Evolutionary conservation across 2,329 filamentous ascomycete species (phyloP).

Genomic region (Trichoderma sp.): DNA sequence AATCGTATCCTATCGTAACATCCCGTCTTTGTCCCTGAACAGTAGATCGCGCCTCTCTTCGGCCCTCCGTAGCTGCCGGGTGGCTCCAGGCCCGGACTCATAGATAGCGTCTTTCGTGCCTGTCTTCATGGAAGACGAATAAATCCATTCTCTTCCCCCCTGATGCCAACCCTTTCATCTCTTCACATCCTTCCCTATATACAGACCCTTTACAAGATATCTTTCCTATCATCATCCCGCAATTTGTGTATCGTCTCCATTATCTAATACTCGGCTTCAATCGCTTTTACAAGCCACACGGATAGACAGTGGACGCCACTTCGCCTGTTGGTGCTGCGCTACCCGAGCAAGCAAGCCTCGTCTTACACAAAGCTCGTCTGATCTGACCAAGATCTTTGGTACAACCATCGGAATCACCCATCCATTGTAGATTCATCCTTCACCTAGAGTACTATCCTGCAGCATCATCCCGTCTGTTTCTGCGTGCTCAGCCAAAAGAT

Average conservation of each 20-base stretch:
- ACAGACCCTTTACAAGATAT: neutral
- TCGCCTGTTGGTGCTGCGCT: neutral
- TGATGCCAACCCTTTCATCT: neutral
- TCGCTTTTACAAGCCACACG: neutral
- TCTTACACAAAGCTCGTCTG: neutral
- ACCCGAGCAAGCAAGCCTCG: slow-evolving; percentile 1
- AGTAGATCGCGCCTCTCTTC: slow-evolving; percentile 12
- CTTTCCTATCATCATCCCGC: neutral
- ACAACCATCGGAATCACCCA: neutral
- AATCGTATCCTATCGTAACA: neutral
- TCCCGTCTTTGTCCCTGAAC: neutral
- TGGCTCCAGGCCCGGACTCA: neutral
- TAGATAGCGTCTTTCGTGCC: slow-evolving; percentile 6
- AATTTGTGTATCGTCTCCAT: neutral
- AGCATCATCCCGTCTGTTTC: neutral
- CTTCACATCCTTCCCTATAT: neutral
- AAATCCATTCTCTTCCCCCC: neutral
- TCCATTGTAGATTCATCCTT: neutral
- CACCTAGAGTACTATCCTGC: neutral
- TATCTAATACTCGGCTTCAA: neutral
- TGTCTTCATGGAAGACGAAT: neutral
- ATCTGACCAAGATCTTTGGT: neutral
- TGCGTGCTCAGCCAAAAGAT: slow-evolving; percentile 19
- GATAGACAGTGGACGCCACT: neutral
- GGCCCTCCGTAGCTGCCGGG: slow-evolving; percentile 16